Base-by-base conservation (phyloP, 495 filamentous ascomycete species). In the Tuber calosporum region DNA sequence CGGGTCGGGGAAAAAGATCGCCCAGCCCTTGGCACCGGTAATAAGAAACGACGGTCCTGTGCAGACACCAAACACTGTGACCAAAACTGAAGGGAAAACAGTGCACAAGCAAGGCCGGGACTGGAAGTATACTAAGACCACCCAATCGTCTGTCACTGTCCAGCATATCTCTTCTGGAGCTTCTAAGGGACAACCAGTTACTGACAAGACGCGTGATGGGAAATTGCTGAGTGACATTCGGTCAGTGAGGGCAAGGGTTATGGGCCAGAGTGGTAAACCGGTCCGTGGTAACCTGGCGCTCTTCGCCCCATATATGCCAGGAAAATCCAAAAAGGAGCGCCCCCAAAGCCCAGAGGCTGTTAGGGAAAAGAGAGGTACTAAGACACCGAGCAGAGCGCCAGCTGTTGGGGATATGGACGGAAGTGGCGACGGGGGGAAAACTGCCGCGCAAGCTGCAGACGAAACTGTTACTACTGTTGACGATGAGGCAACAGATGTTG, bases 171-270 rank as follows among this genome's bases (percentile, higher is more conserved):
- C 75, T 38, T 73, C 76, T 5, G 67, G 67, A 19, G 9, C 76
- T 15, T 69, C 76, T 5, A 66, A 77, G 36, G 39, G 40, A 68
- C 67, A 73, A 48, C 77, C 75, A 72, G 71, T 77, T 22, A 75
- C 38, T 15, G 79, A 81, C 42, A 76, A 66, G 67, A 76, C 69
- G 30, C 74, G 68, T 66, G 77, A 81, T 53, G 75, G 80, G 17
- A 75, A 74, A 69, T 42, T 82, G 58, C 74, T 82, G n/a, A 82
- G 77, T 38, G 80, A 82, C 38, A 82, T 82, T 73, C 74, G 77
- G n/a, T 82, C 77, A 34, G 72, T 81, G 48, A 70, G 80, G 42
- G 80, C 77, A 30, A 77, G 72, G 58, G 71, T 80, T 34, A 70
- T 75, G 71, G 69, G 69, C n/a, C 26, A 62, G 53, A 62, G 26